A percentile compares a stretch with the other conserved stretches of the same genome.
Evolutionary conservation across 1,284 basidiomycete species (phyloP).

Genomic region (Trametes polyzona): DNA sequence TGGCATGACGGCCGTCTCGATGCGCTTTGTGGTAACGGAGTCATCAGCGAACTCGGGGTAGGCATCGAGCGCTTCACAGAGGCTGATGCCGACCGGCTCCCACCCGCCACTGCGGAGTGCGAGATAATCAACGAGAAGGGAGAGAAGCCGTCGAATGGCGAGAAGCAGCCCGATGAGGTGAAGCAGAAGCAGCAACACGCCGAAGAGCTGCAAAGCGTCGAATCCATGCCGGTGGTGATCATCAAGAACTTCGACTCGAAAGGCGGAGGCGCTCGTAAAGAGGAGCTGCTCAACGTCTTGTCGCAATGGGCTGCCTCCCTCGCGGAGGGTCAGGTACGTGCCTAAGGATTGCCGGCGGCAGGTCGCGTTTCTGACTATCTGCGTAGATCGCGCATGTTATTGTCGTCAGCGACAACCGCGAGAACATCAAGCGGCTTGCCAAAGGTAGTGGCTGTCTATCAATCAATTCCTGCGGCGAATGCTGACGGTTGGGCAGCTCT

Average conservation of each 20-base stretch:
- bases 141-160: constrained; percentile 24
- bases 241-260: constrained; percentile 75
- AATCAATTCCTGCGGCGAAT: background rate
- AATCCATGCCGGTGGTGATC: constrained; percentile 82
- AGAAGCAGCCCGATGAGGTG: constrained; percentile 34
- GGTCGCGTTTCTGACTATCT: constrained; percentile 14
- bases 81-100: constrained; percentile 38
- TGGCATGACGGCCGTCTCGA: constrained; percentile 87
- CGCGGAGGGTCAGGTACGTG: constrained; percentile 74
- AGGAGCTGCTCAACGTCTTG: constrained; percentile 78
- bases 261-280: constrained; percentile 65
- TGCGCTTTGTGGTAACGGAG: constrained; percentile 78
- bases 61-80: constrained; percentile 65
- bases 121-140: constrained; percentile 2
- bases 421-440: constrained; percentile 83
- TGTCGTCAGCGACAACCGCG: constrained; percentile 88
- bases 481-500: constrained; percentile 55
- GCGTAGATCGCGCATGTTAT: constrained; percentile 86
- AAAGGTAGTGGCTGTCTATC: constrained; percentile 53
- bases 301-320: constrained; percentile 87
- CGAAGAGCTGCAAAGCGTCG: constrained; percentile 54
- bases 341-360: background rate
- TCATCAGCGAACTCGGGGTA: constrained; percentile 82
- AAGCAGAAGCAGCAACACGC: constrained; percentile 38
- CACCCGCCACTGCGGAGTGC: constrained; percentile 5